Evolutionary conservation across 176 grass and related monocot genomes (phyloP), one percentile per base, ranked within the genome.

Genomic region (Oryza glaberrima): DNA sequence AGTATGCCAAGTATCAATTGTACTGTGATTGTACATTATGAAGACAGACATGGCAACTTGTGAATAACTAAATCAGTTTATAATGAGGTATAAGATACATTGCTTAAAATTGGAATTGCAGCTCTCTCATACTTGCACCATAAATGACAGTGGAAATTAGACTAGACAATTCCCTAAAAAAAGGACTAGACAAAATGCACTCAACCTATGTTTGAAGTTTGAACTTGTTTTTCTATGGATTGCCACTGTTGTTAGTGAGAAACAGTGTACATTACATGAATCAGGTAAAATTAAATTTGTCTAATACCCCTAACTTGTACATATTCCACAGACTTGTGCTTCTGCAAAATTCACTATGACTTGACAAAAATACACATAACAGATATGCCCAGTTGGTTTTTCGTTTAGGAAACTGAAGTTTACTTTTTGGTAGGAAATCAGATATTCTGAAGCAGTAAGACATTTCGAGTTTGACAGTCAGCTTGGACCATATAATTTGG

Each of bases 371-470:
- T 32, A 7, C 30, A 74, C 49, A 41, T 25, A 22, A 22, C 65
- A 7, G 77, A 44, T 74, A 10, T n/a, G 52, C 44, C 32, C 19
- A 38, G 46, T 67, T 75, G 5, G 36, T 41, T 56, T 40, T n/a
- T 56, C 32, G 34, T 79, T 44, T 69, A 6, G 32, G 47, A 74
- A 81, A 77, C 85, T 90, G 41, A 91, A 65, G 20, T 84, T 81
- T 81, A 38, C 30, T 93, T 97, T 83, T 16, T 84, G 69, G 79
- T 90, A 98, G 95, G 95, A 95, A 79, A 78, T 81, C 73, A 90
- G 92, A 82, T 98, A 93, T 77, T 85, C 91, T 75, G 95, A 98
- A 90, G 90, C 89, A 38, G 95, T 92, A 77, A 93, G 80, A 67
- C 54, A 25, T 48, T 88, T 98, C 2, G 95, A 95, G 75, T 98